Conservation (phyloP, 208 protist species). For the Crithidia sp. region DNA sequence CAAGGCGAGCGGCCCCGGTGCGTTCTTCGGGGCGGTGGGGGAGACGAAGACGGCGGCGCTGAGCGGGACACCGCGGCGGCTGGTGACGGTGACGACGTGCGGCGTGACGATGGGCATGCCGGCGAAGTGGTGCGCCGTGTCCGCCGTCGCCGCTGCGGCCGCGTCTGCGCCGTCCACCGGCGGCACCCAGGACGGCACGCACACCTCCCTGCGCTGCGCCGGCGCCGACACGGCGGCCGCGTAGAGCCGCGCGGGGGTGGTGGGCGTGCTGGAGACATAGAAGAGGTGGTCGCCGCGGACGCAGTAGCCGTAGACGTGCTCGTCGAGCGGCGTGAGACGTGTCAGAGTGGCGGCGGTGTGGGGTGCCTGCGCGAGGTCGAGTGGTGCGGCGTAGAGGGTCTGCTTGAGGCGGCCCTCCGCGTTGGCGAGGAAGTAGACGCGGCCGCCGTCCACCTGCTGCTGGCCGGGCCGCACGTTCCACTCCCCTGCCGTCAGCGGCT, state of each 20-base stretch:
- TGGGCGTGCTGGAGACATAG: constrained; percentile 63
- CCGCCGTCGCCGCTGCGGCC: constrained; percentile 5
- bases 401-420: constrained; percentile 55
- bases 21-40: constrained; percentile 19
- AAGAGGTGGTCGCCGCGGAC: constrained; percentile 40
- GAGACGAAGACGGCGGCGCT: constrained; percentile 73
- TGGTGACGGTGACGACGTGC: constrained; percentile 60
- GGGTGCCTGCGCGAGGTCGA: constrained; percentile 28
- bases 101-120: constrained; percentile 50
- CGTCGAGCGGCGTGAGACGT: constrained; percentile 43
- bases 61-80: constrained; percentile 70
- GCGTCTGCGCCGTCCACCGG: constrained; percentile 2
- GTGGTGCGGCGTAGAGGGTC: constrained; percentile 57
- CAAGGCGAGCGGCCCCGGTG: constrained; percentile 61
- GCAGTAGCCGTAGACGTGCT: constrained; percentile 70
- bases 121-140: constrained; percentile 17
- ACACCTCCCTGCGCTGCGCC: constrained; percentile 15
- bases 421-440: constrained; percentile 72
- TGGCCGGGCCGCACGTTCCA: constrained; percentile 68
- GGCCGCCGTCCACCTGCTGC: constrained; percentile 28
- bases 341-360: constrained; percentile 36
- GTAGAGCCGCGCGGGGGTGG: constrained; percentile 53
- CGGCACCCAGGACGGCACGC: constrained; percentile 19
- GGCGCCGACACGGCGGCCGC: constrained; percentile 24
- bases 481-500: constrained; percentile 60